Percentiles rank a stretch among this genome's conserved stretches.
Conservation (phyloP, 805 yeast genomes). For the Starmerella davenportii region DNA sequence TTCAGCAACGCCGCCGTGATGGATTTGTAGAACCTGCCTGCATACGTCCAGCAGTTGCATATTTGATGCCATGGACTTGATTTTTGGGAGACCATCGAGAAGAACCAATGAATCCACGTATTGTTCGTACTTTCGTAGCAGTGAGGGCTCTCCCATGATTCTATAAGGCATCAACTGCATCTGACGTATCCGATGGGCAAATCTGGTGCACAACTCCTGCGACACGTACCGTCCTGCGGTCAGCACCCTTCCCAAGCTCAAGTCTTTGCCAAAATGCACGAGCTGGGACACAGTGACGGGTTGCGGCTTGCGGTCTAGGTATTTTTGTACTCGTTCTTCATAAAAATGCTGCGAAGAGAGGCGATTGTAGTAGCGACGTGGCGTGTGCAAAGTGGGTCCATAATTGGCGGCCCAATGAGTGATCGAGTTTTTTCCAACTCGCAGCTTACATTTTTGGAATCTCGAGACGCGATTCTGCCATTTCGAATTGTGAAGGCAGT, state of each 20-base stretch:
- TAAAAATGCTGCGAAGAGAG: constrained; percentile 62
- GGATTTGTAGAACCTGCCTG: constrained; percentile 48
- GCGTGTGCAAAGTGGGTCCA: too few species aligned
- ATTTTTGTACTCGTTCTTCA: constrained; percentile 49
- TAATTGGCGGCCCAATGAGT: too few species aligned
- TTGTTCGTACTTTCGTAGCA: constrained; percentile 74
- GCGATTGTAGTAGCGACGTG: not conserved
- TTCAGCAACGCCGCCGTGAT: constrained; percentile 43
- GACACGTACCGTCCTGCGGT: constrained; percentile 79
- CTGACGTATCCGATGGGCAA: constrained; percentile 63
- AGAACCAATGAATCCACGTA: constrained; percentile 77
- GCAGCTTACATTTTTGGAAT: too few species aligned
- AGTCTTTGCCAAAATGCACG: constrained; percentile 69
- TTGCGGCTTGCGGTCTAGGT: constrained; percentile 52
- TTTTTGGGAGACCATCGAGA: constrained; percentile 53
- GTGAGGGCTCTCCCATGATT: constrained; percentile 67
- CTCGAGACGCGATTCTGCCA: too few species aligned
- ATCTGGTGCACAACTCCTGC: constrained; percentile 64
- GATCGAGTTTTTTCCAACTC: too few species aligned
- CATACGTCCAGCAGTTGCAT: constrained; percentile 49
- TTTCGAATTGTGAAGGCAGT: too few species aligned
- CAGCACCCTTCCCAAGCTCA: constrained; percentile 60
- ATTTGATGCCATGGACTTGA: constrained; percentile 57
- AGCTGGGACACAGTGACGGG: constrained; percentile 81
- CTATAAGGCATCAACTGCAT: constrained; percentile 70